Evolutionary conservation across 192 early-diverging fungal species (phyloP), one percentile per base, ranked within the genome.

Genomic region (Backusella tarrabulga): DNA sequence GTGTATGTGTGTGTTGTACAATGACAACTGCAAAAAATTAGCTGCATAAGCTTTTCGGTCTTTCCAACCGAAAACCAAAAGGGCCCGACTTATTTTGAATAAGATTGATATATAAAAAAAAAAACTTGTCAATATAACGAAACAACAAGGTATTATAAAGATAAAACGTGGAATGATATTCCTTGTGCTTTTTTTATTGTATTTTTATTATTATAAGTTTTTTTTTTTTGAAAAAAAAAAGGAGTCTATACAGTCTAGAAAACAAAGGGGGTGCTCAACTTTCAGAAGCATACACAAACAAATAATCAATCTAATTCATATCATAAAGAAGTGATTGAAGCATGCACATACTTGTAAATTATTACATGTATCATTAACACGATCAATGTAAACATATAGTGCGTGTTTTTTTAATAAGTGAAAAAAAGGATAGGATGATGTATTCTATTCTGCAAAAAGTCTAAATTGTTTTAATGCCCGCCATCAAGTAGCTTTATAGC

Each of bases 41-140:
- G 56, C 23, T 60, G 56, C 56, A 60, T 60, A 12, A 60, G 56
- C 9, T 60, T 19, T 60, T 60, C 56, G 56, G 56, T 60, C n/a
- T n/a, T n/a, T n/a, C n/a, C n/a, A n/a, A 60, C 56, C 56, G 56
- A 60, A 60, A 60, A 60, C 2, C 56, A 60, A 60, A 40, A 60
- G 2, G 23, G 14, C 56, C 56, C 56, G 56, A 26, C 56, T 3
- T 60, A 60, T 60, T 60, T 60, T 60, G 56, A 60, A 60, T 26
- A 50, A 19, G 6, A 19, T n/a, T 9, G 38, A 9, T 44, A 19
- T 50, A 50, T 4, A 50, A 6, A 50, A 50, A 50, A 50, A 50
- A 50, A 50, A 50, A n/a, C 46, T 50, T 50, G 46, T 50, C 46
- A 50, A 50, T 6, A 50, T 50, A 50, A 50, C 19, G 46, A 11